phyloP scores from a whole-genome alignment of 257 asterid genomes.

The Ilex asprella region DNA sequence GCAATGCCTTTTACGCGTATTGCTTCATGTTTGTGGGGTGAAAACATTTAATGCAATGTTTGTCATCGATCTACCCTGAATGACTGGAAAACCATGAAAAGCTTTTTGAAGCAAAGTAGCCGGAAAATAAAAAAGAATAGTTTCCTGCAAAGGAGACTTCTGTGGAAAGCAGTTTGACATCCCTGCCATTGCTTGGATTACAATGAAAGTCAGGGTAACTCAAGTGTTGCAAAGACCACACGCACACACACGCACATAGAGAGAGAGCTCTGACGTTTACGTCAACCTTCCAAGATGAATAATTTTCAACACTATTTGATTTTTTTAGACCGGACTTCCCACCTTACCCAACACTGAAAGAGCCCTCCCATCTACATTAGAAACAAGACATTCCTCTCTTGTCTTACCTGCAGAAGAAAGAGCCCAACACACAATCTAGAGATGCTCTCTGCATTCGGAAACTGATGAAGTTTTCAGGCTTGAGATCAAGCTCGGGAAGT shows the following conservation, averaged over 20 bases:
- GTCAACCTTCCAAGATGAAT: conserved; percentile 28
- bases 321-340: conserved; percentile 10
- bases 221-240: background rate
- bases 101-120: background rate
- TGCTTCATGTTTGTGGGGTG: too few relatives aligned
- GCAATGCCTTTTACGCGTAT: too few relatives aligned
- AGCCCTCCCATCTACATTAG: conserved; percentile 27
- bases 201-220: background rate
- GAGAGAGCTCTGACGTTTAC: conserved; percentile 3
- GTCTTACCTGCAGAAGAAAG: conserved; percentile 13
- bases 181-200: background rate
- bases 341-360: conserved; percentile 30
- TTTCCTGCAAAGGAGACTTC: background rate
- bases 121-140: background rate
- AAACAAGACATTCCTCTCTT: conserved; percentile 16
- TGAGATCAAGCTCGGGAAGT: background rate
- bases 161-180: background rate
- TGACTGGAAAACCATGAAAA: too few relatives aligned
- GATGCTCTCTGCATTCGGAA: conserved; percentile 16
- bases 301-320: conserved; percentile 9
- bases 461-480: conserved; percentile 5
- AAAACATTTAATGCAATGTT: too few relatives aligned
- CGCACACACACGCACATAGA: too few relatives aligned
- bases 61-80: too few relatives aligned
- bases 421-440: conserved; percentile 25